These are phyloP conservation scores for Wallacemonas collosoma DNA, from an alignment of 208 protist species.

Conservation along the genomic window DNA sequence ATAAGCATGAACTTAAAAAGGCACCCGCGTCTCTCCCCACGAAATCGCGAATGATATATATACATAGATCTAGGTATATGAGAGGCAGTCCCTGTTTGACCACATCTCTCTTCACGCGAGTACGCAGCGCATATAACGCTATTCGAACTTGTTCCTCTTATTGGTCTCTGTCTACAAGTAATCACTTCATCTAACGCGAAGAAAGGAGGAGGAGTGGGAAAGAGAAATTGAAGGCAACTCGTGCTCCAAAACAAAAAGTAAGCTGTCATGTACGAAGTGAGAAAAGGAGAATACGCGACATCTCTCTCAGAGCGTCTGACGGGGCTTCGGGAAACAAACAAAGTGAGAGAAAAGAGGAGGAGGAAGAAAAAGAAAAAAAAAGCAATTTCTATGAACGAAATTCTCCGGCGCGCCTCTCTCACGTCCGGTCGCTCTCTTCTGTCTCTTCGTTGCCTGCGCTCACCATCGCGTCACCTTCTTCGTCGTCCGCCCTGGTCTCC, in stretches of 20 bases:
- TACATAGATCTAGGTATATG: too few relatives aligned
- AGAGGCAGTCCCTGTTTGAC: too few relatives aligned
- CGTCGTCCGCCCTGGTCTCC: conserved; percentile 20
- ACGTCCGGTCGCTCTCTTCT: neutral
- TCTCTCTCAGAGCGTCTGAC: neutral
- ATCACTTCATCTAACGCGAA: neutral
- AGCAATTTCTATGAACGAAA: neutral
- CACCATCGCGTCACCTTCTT: conserved; percentile 6
- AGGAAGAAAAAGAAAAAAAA: conserved; percentile 14
- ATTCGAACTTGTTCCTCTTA: too few relatives aligned
- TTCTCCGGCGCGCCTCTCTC: neutral
- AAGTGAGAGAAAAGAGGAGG: conserved; percentile 8
- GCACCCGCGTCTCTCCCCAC: too few relatives aligned
- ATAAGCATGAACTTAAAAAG: too few relatives aligned
- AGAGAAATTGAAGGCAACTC: neutral
- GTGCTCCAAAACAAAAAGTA: neutral
- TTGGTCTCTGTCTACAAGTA: neutral
- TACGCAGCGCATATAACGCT: too few relatives aligned
- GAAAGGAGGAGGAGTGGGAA: neutral
- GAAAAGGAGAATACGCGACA: neutral
- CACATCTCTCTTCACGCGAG: too few relatives aligned
- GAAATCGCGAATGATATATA: too few relatives aligned
- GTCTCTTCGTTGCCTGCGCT: conserved; percentile 12
- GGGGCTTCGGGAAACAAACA: neutral
- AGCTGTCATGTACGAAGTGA: conserved; percentile 1